phyloP scores from a whole-genome alignment of 768 basidiomycete genomes.

The Symmetrospora coprosmae region DNA sequence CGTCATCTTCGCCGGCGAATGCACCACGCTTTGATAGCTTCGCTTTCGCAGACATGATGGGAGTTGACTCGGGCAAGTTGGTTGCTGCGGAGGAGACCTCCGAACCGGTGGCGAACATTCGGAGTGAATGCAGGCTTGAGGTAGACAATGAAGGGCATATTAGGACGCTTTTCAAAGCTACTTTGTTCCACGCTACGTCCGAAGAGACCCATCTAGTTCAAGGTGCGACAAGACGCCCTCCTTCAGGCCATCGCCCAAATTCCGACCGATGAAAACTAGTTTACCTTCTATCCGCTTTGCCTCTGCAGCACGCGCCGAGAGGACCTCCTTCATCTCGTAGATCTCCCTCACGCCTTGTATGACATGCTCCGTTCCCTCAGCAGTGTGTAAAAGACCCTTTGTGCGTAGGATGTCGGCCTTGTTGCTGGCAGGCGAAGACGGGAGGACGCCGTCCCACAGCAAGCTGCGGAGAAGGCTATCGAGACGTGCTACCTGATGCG shows the following conservation, averaged over 20 bases:
- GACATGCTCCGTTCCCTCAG: conserved; percentile 45
- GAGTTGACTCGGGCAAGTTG: no score
- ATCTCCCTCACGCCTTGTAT: conserved; percentile 82
- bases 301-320: background rate
- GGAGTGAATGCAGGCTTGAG: no score
- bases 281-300: conserved; percentile 15
- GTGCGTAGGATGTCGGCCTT: conserved; percentile 59
- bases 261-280: conserved; percentile 30
- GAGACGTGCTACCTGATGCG: conserved; percentile 44
- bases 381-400: conserved; percentile 57
- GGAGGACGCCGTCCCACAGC: conserved; percentile 62
- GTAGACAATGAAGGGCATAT: no score
- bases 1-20: no score
- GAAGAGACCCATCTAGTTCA: no score
- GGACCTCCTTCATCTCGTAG: conserved; percentile 48
- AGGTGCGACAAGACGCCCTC: background rate
- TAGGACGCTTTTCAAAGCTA: no score
- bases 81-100: no score
- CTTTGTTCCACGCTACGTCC: no score
- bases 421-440: conserved; percentile 27
- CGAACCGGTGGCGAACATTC: no score
- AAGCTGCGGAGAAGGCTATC: conserved; percentile 68
- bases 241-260: conserved; percentile 2
- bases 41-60: no score
- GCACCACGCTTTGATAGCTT: no score